Base-by-base conservation (phyloP, 148 eudicot genomes). In the Silene uniflora region DNA sequence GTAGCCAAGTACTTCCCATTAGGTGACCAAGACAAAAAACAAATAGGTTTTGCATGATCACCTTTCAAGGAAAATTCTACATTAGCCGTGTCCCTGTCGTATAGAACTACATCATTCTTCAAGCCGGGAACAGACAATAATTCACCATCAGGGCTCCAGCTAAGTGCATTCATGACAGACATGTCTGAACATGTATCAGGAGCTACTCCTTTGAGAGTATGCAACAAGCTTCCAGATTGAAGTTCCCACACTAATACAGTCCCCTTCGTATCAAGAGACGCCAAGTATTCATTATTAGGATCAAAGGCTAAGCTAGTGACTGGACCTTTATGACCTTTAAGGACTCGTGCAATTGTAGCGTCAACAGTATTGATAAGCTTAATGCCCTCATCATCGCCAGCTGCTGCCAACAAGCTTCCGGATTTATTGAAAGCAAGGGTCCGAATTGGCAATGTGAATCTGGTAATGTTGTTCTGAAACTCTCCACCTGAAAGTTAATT, bases 131-230 rank as follows among this genome's bases (percentile, higher is more conserved):
- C 90, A 62, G 91, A 82, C 77, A 92, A 72, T 27, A 86, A 72
- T 63, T 96, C 97, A 59, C 98, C 99, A 84, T 96, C 98, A 49
- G 99, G 99, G 82, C 98, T 91, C 99, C 99, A 96, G 79, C 88
- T 79, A 74, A 96, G 82, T 67, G 80, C 81, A 83, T 87, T 91
- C 74, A 81, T 66, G 58, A 82, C 61, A 2, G 93, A 85, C 82
- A 71, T 75, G 84, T 91, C 92, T 39, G 89, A 83, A 52, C 88
- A 79, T 62, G 89, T 88, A 75, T 84, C 84, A 75, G 98, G 97
- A 73, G 98, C 92, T 42, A 89, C 83, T 69, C 85, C 87, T 81
- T 87, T 89, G 47, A 92, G 97, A 32, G 81, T 88, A 82, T 91
- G 89, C 58, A 89, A 29, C 67, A 78, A 77, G 69, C 18, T 84